Conservation (phyloP, 2,329 filamentous ascomycete species). For the Ophiostoma sp. region DNA sequence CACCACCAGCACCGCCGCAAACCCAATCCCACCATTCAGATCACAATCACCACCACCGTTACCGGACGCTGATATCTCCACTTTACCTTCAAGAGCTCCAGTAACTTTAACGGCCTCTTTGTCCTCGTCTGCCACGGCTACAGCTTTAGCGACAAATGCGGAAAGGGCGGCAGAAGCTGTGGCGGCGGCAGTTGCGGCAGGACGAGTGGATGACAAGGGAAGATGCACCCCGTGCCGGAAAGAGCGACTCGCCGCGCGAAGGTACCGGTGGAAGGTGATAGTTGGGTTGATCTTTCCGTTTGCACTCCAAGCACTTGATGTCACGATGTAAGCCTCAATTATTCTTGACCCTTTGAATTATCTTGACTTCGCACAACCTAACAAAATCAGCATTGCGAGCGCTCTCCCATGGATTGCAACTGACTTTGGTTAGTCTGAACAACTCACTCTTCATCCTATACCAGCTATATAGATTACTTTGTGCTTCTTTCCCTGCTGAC, state of each 20-base stretch:
- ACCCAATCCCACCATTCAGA: neutral
- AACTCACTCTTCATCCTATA: neutral
- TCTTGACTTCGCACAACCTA: neutral
- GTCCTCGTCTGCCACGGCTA: neutral
- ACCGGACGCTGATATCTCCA: too few relatives aligned
- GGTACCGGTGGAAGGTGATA: slow-evolving; percentile 60
- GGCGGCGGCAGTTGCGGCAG: neutral
- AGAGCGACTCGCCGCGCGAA: slow-evolving; percentile 38
- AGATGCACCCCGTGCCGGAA: slow-evolving; percentile 30
- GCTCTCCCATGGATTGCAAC: slow-evolving; percentile 63
- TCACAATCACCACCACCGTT: neutral
- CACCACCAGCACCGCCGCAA: neutral
- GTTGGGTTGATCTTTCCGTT: slow-evolving; percentile 60
- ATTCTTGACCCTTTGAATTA: neutral
- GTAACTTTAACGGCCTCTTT: neutral
- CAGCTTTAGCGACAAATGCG: neutral
- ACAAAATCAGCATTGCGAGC: slow-evolving; percentile 46
- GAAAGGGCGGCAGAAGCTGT: neutral
- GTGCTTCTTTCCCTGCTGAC: slow-evolving; percentile 6
- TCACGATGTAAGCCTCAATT: slow-evolving; percentile 50
- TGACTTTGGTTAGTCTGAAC: slow-evolving; percentile 54
- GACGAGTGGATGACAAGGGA: neutral
- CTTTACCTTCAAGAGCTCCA: neutral
- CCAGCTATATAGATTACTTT: neutral
- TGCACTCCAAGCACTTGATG: slow-evolving; percentile 62